Percentiles rank a stretch among this genome's conserved stretches.
These are phyloP conservation scores for Stevia rebaudiana DNA, from an alignment of 140 eudicot genomes.

Conservation along the genomic window DNA sequence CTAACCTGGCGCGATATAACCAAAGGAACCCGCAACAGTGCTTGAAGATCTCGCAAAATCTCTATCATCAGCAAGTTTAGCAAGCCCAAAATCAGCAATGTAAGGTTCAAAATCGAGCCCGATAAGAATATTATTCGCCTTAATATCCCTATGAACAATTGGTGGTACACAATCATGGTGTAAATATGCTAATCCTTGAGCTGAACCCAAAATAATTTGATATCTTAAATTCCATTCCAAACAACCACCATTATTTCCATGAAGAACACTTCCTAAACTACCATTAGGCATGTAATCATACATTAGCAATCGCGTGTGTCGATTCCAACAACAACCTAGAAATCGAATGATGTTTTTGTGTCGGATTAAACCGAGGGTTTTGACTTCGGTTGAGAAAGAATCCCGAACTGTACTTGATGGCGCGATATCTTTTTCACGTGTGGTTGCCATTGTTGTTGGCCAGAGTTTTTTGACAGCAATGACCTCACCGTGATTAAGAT, in stretches of 20 bases:
- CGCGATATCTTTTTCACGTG: conserved; percentile 30
- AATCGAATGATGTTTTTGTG: conserved; percentile 73
- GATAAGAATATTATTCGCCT: conserved; percentile 72
- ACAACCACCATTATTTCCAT: conserved; percentile 49
- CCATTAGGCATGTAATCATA: conserved; percentile 87
- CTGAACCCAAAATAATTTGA: conserved; percentile 54
- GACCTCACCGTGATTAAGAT: conserved; percentile 52
- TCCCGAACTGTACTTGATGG: conserved; percentile 49
- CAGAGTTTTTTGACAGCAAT: conserved; percentile 74
- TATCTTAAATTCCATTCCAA: conserved; percentile 78
- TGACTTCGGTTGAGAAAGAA: conserved; percentile 73
- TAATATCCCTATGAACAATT: conserved; percentile 68
- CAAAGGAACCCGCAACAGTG: conserved; percentile 74
- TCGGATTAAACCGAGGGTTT: conserved; percentile 64
- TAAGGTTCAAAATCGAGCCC: conserved; percentile 79
- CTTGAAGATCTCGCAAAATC: conserved; percentile 74
- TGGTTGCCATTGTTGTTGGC: conserved; percentile 41
- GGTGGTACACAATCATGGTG: conserved; percentile 82
- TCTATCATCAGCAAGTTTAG: conserved; percentile 64
- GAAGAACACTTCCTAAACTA: conserved; percentile 69
- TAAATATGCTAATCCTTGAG: conserved; percentile 76
- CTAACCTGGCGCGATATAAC: conserved; percentile 81
- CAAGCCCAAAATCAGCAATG: conserved; percentile 82
- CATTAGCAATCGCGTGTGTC: conserved; percentile 62
- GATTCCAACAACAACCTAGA: conserved; percentile 78